Evolutionary conservation across 768 basidiomycete genomes (phyloP).

Genomic region (Gyrodon lividus): DNA sequence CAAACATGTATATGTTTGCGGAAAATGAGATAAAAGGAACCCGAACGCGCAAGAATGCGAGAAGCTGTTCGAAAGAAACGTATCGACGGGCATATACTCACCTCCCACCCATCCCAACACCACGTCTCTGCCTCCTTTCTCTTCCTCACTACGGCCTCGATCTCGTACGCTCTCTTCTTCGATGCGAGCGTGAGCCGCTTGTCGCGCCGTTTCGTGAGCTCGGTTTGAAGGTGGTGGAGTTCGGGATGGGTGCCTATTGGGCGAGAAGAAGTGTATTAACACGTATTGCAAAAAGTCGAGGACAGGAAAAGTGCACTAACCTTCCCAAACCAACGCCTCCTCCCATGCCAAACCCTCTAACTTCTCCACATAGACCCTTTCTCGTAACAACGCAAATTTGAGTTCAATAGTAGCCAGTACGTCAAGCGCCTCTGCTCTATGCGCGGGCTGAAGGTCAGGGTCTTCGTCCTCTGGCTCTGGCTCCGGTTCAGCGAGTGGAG

Average conservation of each 20-base stretch:
- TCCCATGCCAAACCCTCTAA: slow-evolving; percentile 92
- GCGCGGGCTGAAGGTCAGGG: slow-evolving; percentile 74
- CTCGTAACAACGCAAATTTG: slow-evolving; percentile 84
- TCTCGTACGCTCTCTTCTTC: slow-evolving; percentile 68
- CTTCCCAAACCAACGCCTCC: slow-evolving; percentile 73
- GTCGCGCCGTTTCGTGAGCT: slow-evolving; percentile 75
- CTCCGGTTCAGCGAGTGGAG: slow-evolving; percentile 25
- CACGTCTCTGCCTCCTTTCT: slow-evolving; percentile 69
- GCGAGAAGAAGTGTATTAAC: background rate
- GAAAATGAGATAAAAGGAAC: slow-evolving; percentile 3
- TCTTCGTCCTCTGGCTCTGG: slow-evolving; percentile 44
- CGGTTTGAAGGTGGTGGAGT: slow-evolving; percentile 74
- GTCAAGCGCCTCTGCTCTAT: slow-evolving; percentile 85
- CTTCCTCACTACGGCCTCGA: slow-evolving; percentile 58
- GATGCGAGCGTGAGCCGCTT: slow-evolving; percentile 79
- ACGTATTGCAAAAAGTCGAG: slow-evolving; percentile 1
- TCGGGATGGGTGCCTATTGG: slow-evolving; percentile 80
- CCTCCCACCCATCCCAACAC: slow-evolving; percentile 93
- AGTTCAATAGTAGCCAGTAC: slow-evolving; percentile 88
- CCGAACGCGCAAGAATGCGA: background rate
- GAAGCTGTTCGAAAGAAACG: background rate
- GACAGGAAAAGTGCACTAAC: slow-evolving; percentile 41
- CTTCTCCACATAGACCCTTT: slow-evolving; percentile 88
- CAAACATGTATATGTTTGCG: slow-evolving; percentile 1
- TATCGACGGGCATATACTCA: slow-evolving; percentile 33